These are phyloP conservation scores for Podila horticola DNA, from an alignment of 192 early-diverging fungal genomes.

Conservation along the genomic window DNA sequence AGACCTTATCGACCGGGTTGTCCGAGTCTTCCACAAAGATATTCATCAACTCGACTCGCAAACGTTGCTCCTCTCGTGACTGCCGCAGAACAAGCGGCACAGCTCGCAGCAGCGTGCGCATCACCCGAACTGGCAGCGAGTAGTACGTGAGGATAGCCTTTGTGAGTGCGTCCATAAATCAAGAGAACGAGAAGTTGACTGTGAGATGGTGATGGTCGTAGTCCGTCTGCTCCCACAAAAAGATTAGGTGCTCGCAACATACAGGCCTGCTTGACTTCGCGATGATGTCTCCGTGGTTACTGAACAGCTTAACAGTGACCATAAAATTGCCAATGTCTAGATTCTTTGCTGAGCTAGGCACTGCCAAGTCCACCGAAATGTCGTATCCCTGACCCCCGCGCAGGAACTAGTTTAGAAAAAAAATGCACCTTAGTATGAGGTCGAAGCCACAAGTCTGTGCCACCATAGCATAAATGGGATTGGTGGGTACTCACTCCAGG, in stretches of 20 bases:
- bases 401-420: slow-evolving; percentile 10
- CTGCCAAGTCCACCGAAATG: slow-evolving; percentile 26
- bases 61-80: slow-evolving; percentile 32
- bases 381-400: slow-evolving; percentile 42
- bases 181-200: background rate
- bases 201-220: too few species aligned
- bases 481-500: background rate
- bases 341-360: slow-evolving; percentile 36
- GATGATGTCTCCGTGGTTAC: slow-evolving; percentile 20
- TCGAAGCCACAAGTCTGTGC: background rate
- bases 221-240: too few species aligned
- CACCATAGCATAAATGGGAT: background rate
- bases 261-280: slow-evolving; percentile 50
- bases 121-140: slow-evolving; percentile 25
- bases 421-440: background rate
- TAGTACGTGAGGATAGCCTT: slow-evolving; percentile 43
- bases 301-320: background rate
- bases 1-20: slow-evolving; percentile 44
- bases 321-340: slow-evolving; percentile 29
- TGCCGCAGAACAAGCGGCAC: slow-evolving; percentile 32
- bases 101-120: slow-evolving; percentile 38
- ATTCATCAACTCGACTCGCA: slow-evolving; percentile 33
- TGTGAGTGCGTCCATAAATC: background rate
- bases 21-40: slow-evolving; percentile 27
- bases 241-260: slow-evolving; percentile 9